These are phyloP conservation scores for Trichoderma oligosporum DNA, from an alignment of 2,329 filamentous ascomycete species.

Conservation along the genomic window DNA sequence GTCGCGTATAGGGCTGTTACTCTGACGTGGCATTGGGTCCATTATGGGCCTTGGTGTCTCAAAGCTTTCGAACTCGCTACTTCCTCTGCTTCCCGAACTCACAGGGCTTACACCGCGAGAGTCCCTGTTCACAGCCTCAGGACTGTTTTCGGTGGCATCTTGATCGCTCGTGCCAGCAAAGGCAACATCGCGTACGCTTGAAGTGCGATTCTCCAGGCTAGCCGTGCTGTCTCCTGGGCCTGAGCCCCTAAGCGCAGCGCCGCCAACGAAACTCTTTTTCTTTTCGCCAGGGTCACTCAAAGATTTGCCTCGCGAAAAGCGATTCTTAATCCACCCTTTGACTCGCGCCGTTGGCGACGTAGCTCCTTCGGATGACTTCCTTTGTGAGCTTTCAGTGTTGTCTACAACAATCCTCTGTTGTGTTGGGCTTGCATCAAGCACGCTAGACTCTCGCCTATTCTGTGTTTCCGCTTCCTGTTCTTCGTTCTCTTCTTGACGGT, in stretches of 20 bases:
- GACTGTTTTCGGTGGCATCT: constrained; percentile 24
- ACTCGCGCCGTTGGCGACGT: constrained; percentile 41
- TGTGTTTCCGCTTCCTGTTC: constrained; percentile 3
- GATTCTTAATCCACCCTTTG: constrained; percentile 54
- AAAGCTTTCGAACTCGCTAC: constrained; percentile 26
- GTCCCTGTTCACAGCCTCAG: constrained; percentile 23
- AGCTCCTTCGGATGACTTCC: constrained; percentile 15
- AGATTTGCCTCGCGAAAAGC: constrained; percentile 45
- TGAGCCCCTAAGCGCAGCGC: constrained; percentile 43
- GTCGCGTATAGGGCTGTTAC: constrained; percentile 52
- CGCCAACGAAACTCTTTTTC: constrained; percentile 47
- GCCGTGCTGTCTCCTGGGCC: constrained; percentile 44
- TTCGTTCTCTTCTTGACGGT: constrained; percentile 12
- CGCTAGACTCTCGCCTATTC: neutral
- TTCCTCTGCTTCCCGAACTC: constrained; percentile 23
- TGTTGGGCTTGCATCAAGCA: neutral
- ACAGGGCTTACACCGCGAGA: constrained; percentile 38
- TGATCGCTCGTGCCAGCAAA: constrained; percentile 38
- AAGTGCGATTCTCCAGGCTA: constrained; percentile 41
- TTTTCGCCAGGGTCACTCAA: constrained; percentile 37
- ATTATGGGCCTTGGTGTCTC: constrained; percentile 38
- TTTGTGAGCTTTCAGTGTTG: neutral
- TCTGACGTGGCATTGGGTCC: constrained; percentile 35
- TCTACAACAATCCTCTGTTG: neutral
- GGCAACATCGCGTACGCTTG: constrained; percentile 46